Base-by-base conservation (phyloP, 129 eudicot species). In the Lactuca saligna region DNA sequence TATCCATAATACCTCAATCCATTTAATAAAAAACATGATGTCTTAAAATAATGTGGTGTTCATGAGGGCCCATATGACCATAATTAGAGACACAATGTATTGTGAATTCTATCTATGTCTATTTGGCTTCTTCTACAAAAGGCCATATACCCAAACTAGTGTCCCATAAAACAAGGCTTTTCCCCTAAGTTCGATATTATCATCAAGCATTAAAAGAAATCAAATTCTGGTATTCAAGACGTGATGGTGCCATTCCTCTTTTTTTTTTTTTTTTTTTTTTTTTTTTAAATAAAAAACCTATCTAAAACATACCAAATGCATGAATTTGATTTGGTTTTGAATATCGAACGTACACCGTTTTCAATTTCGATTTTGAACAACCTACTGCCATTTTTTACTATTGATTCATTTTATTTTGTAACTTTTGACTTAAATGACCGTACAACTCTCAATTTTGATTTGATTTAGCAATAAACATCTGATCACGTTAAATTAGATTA, bases 91-190 rank as follows among this genome's bases (percentile, higher is more conserved):
- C 72, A 64, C 50, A 63, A 74, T 74, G 78, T 74, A 57, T 74
- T 74, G 29, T 11, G 72, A 53, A 50, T 61, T 53, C 31, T 31
- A 74, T 67, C 64, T 38, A 74, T 66, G 34, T 65, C 78, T 56
- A 25, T 74, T 74, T 65, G 78, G 78, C 65, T 65, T 7, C 65
- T 55, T 74, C 72, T 46, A 44, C 71, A 74, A 74, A 65, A 74
- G 57, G 59, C 53, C 34, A 65, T 65, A 65, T 65, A 65, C 78
- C 58, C 60, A 65, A 56, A 74, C 46, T 44, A 63, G 60, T 65
- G 71, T 56, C 72, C 72, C 78, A 74, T 33, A 54, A 65, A 65
- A 74, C 31, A 55, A 38, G 72, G 66, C 66, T 65, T 56, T 65
- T 63, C 17, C 66, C 42, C 59, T 31, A 68, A 55, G 5, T 16